Evolutionary conservation across 495 filamentous ascomycete species (phyloP), one percentile per base, ranked within the genome.

Genomic region (Staphylotrichum tortipilum): DNA sequence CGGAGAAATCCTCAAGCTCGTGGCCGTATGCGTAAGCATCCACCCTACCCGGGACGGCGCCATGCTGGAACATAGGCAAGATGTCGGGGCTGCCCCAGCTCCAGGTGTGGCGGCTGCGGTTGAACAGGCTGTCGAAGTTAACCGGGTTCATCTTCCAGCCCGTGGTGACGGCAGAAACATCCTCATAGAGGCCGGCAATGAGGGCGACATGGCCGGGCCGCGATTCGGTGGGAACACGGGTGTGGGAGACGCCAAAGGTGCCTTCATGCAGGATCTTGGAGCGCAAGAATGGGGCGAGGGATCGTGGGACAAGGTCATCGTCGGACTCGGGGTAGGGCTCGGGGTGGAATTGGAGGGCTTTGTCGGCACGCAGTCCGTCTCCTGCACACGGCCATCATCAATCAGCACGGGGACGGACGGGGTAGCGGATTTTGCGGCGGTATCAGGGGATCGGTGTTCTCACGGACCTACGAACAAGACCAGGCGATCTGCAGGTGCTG

Each of bases 71-170:
- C 94, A 99, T 99, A 10, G 82, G 87, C 44, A 97, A 70, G 59
- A 99, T 99, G 71, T 99, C 94, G 11, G 91, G 91, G 59, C 91
- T 96, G 7, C 94, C 92, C 94, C 94, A 99, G 65, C 88, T 91
- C 94, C 94, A 99, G 4, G 94, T 97, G 68, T 97, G 94, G 24
- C 85, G 72, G 61, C 90, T 96, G 49, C 85, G 82, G 62, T 99
- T 99, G 78, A 99, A 99, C 9, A 99, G 86, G 57, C 90, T 95
- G 70, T 99, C 94, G 60, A 99, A 99, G 63, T 96, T 87, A 54
- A 99, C 94, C 0, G 94, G 92, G 62, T 99, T 99, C 59, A 96
- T 68, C 67, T 97, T 97, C 94, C 94, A 99, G 12, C 94, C 94
- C 8, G 94, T 99, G 28, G 85, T 95, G 17, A 99, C 94, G 3